phyloP scores from a whole-genome alignment of 2,329 filamentous ascomycete species.

The Monilinia laxa region DNA sequence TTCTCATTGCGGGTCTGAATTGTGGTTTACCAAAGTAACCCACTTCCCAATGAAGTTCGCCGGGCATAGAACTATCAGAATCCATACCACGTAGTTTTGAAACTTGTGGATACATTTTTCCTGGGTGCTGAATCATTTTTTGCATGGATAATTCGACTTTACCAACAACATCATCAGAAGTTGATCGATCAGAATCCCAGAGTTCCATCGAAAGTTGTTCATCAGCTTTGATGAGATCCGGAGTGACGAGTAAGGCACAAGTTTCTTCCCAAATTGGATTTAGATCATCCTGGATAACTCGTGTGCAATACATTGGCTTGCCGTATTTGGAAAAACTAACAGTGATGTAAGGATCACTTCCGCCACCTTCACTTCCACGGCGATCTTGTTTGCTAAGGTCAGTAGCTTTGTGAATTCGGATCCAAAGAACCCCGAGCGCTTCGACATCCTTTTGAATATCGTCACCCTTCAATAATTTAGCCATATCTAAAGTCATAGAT shows the following conservation, averaged over 20 bases:
- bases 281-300: conserved; percentile 90
- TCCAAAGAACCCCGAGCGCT: conserved; percentile 85
- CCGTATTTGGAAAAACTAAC: conserved; percentile 93
- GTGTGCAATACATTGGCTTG: conserved; percentile 96
- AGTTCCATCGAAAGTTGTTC: conserved; percentile 92
- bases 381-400: conserved; percentile 89
- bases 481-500: conserved; percentile 86
- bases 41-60: conserved; percentile 92
- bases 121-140: conserved; percentile 90
- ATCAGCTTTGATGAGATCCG: conserved; percentile 87
- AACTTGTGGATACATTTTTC: conserved; percentile 86
- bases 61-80: conserved; percentile 84
- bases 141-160: conserved; percentile 93
- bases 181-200: conserved; percentile 93
- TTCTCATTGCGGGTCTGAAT: conserved; percentile 79
- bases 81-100: conserved; percentile 82
- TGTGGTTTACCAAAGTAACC: conserved; percentile 92
- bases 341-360: conserved; percentile 94
- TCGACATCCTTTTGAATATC: conserved; percentile 86
- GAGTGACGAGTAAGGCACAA: conserved; percentile 79
- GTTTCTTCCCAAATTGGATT: conserved; percentile 93
- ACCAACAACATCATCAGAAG: conserved; percentile 90
- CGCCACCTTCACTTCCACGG: conserved; percentile 78
- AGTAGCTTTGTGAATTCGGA: conserved; percentile 84
- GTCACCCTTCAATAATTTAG: conserved; percentile 87